Conservation (phyloP, 176 grass and related monocot genomes). For the Olyra latifolia region DNA sequence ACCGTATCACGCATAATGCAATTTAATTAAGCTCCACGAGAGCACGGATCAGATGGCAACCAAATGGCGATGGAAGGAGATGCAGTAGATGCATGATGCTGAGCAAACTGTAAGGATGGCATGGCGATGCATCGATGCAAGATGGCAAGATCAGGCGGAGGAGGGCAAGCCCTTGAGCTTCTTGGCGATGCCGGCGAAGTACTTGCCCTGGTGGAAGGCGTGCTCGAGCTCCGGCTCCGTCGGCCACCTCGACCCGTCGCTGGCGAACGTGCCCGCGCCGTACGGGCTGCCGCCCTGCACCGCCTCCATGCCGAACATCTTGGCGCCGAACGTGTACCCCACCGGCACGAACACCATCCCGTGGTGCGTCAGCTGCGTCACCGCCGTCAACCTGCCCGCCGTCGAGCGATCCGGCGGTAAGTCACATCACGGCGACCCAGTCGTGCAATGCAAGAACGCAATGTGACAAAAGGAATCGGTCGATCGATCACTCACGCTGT, state of each 20-base stretch:
- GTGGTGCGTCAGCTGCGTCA: slow-evolving; percentile 74
- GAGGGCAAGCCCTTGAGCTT: slow-evolving; percentile 52
- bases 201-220: slow-evolving; percentile 89
- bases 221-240: slow-evolving; percentile 73
- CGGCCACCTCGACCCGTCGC: slow-evolving; percentile 69
- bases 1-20: not conserved
- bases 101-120: not conserved
- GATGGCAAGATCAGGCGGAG: slow-evolving; percentile 29
- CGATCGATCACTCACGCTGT: slow-evolving; percentile 23
- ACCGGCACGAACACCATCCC: slow-evolving; percentile 81
- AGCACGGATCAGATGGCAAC: not conserved
- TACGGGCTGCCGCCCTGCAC: slow-evolving; percentile 74
- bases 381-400: slow-evolving; percentile 47
- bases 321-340: slow-evolving; percentile 73
- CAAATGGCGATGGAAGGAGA: not conserved
- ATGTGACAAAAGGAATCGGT: not conserved
- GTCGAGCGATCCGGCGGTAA: not conserved
- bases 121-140: not conserved
- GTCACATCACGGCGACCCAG: no score
- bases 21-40: not conserved
- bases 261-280: slow-evolving; percentile 65
- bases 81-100: not conserved
- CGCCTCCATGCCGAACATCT: slow-evolving; percentile 66
- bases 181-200: slow-evolving; percentile 81
- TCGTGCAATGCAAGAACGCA: not conserved